phyloP scores from a whole-genome alignment of 2,329 filamentous ascomycete genomes.

The Microsporum audouinii region DNA sequence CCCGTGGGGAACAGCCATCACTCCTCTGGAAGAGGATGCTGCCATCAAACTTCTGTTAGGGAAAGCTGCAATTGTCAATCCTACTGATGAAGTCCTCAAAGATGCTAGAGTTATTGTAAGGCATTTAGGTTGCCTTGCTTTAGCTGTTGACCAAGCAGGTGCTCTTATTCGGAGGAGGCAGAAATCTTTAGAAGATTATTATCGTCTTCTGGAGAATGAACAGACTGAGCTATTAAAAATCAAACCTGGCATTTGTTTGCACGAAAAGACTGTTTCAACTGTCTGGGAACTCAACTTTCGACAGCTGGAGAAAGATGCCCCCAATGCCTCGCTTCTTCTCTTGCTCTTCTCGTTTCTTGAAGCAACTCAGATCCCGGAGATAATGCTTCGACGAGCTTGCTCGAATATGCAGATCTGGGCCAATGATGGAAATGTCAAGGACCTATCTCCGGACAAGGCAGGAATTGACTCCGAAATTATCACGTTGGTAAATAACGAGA shows the following conservation, averaged over 20 bases:
- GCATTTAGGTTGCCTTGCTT: conserved; percentile 12
- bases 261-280: conserved; percentile 13
- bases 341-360: conserved; percentile 15
- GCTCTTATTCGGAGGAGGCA: conserved; percentile 12
- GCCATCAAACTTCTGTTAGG: conserved; percentile 11
- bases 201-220: conserved; percentile 8
- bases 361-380: conserved; percentile 8
- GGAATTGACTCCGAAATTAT: conserved; percentile 11
- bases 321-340: conserved; percentile 9
- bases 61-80: conserved; percentile 9
- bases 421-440: conserved; percentile 9
- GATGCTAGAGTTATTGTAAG: conserved; percentile 8
- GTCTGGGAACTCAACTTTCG: conserved; percentile 14
- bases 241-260: conserved; percentile 3
- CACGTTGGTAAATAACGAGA: conserved; percentile 9
- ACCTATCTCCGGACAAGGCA: conserved; percentile 8
- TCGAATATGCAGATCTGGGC: conserved; percentile 11
- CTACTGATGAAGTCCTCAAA: conserved; percentile 10
- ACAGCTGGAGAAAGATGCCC: conserved; percentile 10
- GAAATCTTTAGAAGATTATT: conserved; percentile 12
- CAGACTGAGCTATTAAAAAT: conserved; percentile 10
- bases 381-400: conserved; percentile 10
- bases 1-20: conserved; percentile 5
- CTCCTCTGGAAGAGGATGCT: conserved; percentile 7
- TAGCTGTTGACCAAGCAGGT: conserved; percentile 15